Evolutionary conservation across 1,139 yeast species (phyloP).

Genomic region (Blastobotrys elegans): DNA sequence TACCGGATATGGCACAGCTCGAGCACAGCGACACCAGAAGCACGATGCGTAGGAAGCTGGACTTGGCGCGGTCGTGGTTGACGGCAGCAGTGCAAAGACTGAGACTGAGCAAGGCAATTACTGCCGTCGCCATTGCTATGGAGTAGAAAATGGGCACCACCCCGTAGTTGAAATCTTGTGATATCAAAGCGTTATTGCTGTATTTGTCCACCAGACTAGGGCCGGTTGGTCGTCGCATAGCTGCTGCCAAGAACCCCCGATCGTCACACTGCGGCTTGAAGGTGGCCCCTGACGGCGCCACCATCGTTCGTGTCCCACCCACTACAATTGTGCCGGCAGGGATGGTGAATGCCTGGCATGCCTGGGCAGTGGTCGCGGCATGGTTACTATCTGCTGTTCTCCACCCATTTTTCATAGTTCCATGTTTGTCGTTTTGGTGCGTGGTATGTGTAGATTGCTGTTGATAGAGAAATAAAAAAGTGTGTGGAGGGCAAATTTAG

Average conservation of each 20-base stretch:
- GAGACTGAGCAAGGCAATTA: conserved; percentile 19
- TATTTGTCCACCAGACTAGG: background rate
- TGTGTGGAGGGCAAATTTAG: background rate
- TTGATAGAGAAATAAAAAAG: no score
- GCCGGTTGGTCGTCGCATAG: background rate
- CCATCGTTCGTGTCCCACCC: background rate
- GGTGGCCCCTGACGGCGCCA: conserved; percentile 13
- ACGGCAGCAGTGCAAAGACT: conserved; percentile 24
- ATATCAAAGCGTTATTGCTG: background rate
- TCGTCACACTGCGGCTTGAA: conserved; percentile 20
- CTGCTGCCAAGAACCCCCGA: conserved; percentile 18
- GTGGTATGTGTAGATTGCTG: background rate
- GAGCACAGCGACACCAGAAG: background rate
- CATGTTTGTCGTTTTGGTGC: background rate
- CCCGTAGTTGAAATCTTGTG: background rate
- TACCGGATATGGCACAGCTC: conserved; percentile 21
- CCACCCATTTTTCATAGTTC: conserved; percentile 3
- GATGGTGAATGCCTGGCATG: conserved; percentile 10
- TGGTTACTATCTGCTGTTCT: background rate
- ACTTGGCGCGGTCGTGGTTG: conserved; percentile 21
- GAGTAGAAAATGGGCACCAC: conserved; percentile 11
- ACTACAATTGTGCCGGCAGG: conserved; percentile 11
- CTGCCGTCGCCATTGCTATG: conserved; percentile 25
- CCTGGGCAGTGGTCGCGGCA: background rate
- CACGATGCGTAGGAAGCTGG: background rate